Evolutionary conservation across 768 basidiomycete species (phyloP), one percentile per base, ranked within the genome.

Genomic region (Boletus barrowsii): DNA sequence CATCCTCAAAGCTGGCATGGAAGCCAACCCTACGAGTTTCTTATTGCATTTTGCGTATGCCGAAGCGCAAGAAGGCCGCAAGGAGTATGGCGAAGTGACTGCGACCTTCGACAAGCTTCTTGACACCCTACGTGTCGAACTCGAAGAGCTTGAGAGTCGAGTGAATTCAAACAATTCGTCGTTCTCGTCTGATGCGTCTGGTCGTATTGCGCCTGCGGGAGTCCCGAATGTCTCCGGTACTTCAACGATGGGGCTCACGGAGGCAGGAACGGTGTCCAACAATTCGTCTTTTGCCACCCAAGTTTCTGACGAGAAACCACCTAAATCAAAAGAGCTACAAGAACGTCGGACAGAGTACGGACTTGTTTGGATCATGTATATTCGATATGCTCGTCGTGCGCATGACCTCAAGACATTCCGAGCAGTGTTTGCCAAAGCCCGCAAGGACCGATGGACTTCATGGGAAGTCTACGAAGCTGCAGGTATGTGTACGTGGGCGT

Each of bases 391-490:
- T 13, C 76, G 91, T 57, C 79, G 97, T 41, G 85, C 94, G 5
- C 92, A 96, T 75, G 91, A 91, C 18, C 81, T 92, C 61, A 89
- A 89, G 70, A 76, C 86, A 4, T 86, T 88, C 39, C 77, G 95
- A 51, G 75, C 77, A 0, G 74, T 93, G 7, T 98, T 98, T 62
- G 82, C 80, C 18, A 88, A 87, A 70, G 92, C 93, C 11, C 79
- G 94, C 60, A 89, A 84, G 64, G 81, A 83, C 51, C 79, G 79
- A 43, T 90, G 80, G 82, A 81, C 81, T 2, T 79, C 90, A 15
- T 98, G 97, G 97, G 89, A 95, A 64, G 88, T 93, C 0, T 96
- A 87, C 62, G 95, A 98, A 68, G 89, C 94, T 41, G 86, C 91
- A 51, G 94, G 94, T 95, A 44, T 41, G 49, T 60, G 43, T 20